A percentile compares a stretch with the other conserved stretches of the same genome.
Evolutionary conservation across 2,329 filamentous ascomycete species (phyloP).

Genomic region (Byssochlamys sp.): DNA sequence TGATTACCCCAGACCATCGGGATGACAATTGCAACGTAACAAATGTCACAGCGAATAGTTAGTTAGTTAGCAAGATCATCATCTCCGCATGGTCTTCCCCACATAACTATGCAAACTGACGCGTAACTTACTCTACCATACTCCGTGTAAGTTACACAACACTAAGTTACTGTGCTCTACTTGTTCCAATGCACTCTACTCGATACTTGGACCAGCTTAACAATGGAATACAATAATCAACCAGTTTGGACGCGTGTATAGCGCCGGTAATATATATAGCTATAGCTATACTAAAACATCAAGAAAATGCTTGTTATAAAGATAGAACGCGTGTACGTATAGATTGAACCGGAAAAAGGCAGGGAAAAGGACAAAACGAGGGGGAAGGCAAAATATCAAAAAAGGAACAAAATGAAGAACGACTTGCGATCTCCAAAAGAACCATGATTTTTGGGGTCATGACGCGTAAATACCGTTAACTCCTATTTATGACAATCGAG

Average conservation of each 20-base stretch:
- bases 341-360: not conserved
- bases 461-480: constrained; percentile 1
- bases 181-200: too few species aligned
- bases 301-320: not conserved
- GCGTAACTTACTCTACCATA: too few species aligned
- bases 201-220: too few species aligned
- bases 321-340: not conserved
- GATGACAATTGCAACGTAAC: too few species aligned
- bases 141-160: too few species aligned
- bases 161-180: too few species aligned
- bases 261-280: not conserved
- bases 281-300: not conserved
- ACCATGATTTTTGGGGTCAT: not conserved
- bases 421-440: not conserved
- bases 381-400: not conserved
- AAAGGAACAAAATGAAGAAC: not conserved
- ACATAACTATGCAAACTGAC: too few species aligned
- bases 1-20: too few species aligned
- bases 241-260: not conserved
- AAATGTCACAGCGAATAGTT: too few species aligned
- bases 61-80: too few species aligned
- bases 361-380: not conserved
- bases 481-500: not conserved
- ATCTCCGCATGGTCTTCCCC: too few species aligned
- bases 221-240: not conserved